Conservation (phyloP, 2,329 filamentous ascomycete genomes). For the Leptographium galeiforme region DNA sequence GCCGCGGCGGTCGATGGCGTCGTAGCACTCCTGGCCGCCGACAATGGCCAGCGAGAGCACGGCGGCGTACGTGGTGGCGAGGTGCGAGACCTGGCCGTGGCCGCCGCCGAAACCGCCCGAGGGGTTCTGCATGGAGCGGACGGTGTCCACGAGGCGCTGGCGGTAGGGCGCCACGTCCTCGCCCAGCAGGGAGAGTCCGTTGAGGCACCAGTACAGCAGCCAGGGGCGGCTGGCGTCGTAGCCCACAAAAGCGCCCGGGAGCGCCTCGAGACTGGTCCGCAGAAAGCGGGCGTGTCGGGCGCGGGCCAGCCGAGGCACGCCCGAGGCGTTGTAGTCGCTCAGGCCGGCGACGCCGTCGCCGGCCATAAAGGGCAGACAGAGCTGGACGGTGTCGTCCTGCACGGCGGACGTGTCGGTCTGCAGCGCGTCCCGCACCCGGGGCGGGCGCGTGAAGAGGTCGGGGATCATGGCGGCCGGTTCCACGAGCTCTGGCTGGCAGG, state of each 20-base stretch:
- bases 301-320: constrained; percentile 62
- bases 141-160: constrained; percentile 58
- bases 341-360: constrained; percentile 42
- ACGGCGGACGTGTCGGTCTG: constrained; percentile 52
- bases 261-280: constrained; percentile 39
- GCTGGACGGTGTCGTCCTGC: constrained; percentile 55
- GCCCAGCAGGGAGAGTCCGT: constrained; percentile 61
- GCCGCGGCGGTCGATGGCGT: constrained; percentile 63
- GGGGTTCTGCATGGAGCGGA: constrained; percentile 67
- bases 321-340: constrained; percentile 48
- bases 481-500: neutral
- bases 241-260: constrained; percentile 57
- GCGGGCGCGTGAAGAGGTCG: constrained; percentile 41
- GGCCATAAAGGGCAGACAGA: constrained; percentile 57
- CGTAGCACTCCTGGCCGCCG: constrained; percentile 54
- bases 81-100: constrained; percentile 79
- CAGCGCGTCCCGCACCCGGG: constrained; percentile 52
- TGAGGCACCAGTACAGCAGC: constrained; percentile 87
- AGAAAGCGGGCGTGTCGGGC: constrained; percentile 49
- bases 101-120: constrained; percentile 85
- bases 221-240: constrained; percentile 85
- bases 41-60: constrained; percentile 68
- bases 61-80: constrained; percentile 78
- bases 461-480: constrained; percentile 27
- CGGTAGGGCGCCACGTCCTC: constrained; percentile 58